Conservation (phyloP, 2,329 filamentous ascomycete genomes). For the Trematosphaeria pertusa region DNA sequence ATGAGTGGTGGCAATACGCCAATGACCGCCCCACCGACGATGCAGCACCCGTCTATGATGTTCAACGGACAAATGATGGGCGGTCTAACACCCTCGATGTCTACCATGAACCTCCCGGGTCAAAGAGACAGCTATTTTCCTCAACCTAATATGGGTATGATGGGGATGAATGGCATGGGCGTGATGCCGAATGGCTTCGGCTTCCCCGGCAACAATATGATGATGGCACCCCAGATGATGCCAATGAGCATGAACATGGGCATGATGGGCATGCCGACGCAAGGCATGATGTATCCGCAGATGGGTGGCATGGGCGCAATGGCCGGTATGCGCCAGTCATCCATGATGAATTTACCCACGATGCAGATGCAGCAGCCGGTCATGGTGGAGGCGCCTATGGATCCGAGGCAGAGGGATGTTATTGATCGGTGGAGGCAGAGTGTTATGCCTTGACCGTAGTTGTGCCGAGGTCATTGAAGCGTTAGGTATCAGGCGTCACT, state of each 20-base stretch:
- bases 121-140: conserved; percentile 23
- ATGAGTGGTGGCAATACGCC: conserved; percentile 27
- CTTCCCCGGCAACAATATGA: conserved; percentile 6
- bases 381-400: conserved; percentile 44
- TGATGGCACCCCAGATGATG: conserved; percentile 14
- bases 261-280: conserved; percentile 18
- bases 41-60: conserved; percentile 18
- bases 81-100: conserved; percentile 16
- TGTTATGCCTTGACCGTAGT: conserved; percentile 40
- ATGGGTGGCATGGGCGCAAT: conserved; percentile 27
- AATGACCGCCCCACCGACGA: conserved; percentile 9
- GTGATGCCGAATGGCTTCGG: conserved; percentile 15
- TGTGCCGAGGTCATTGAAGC: no score
- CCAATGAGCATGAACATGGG: conserved; percentile 14
- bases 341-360: conserved; percentile 23
- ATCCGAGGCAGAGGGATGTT: conserved; percentile 60
- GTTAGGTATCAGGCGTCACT: no score
- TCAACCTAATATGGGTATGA: conserved; percentile 24
- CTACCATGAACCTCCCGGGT: conserved; percentile 19
- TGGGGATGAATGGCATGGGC: conserved; percentile 27
- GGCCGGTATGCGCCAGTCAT: conserved; percentile 16
- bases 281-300: conserved; percentile 19
- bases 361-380: conserved; percentile 25
- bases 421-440: conserved; percentile 67
- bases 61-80: conserved; percentile 17